Evolutionary conservation across 176 grass and related monocot species (phyloP).

Genomic region (Oryza meyeriana): DNA sequence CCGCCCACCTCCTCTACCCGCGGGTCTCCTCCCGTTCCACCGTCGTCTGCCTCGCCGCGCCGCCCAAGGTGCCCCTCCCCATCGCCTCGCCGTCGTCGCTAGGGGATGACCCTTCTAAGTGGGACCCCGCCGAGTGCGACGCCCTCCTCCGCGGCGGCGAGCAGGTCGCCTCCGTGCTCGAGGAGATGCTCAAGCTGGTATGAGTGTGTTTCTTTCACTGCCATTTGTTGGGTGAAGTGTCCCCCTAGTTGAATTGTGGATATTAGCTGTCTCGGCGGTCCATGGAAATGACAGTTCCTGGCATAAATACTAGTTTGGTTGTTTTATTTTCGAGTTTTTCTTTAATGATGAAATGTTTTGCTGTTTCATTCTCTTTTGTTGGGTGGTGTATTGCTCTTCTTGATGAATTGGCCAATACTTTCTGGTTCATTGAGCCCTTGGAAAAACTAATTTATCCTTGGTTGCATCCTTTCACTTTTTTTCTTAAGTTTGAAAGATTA

Average conservation of each 20-base stretch:
- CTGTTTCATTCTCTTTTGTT: not conserved
- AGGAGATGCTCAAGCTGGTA: conserved; percentile 95
- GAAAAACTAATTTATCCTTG: not conserved
- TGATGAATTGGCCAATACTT: not conserved
- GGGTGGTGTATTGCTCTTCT: not conserved
- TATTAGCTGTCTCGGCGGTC: not conserved
- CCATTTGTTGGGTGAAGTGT: not conserved
- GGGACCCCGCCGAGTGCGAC: conserved; percentile 58
- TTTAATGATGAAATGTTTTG: not conserved
- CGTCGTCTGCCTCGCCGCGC: conserved; percentile 25
- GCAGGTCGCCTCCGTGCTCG: conserved; percentile 90
- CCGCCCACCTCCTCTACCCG: not conserved
- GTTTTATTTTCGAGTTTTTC: not conserved
- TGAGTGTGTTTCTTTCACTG: not conserved
- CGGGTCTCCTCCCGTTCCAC: not conserved
- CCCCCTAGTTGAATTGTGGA: not conserved
- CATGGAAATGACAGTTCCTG: not conserved
- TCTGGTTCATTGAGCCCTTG: not conserved
- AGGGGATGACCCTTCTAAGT: conserved; percentile 44
- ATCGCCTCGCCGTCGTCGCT: conserved; percentile 32
- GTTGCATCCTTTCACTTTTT: not conserved
- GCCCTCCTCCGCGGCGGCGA: conserved; percentile 86
- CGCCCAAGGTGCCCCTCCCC: conserved; percentile 44
- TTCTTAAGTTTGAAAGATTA: not conserved
- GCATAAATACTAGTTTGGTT: not conserved